Conservation (phyloP, 1,284 basidiomycete genomes). For the Cryptococcus sp. region DNA sequence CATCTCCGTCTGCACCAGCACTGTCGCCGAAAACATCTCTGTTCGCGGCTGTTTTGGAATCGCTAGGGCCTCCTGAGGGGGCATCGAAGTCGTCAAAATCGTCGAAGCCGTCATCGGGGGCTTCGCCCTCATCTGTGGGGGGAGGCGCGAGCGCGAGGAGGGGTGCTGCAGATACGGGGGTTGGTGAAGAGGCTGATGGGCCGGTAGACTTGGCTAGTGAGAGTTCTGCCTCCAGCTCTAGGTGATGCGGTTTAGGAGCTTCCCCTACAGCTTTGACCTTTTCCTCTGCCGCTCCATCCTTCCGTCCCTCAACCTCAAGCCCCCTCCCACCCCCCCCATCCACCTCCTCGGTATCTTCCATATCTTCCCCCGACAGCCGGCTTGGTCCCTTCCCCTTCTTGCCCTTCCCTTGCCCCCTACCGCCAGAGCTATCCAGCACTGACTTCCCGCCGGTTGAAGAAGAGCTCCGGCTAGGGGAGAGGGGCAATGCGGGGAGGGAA, state of each 20-base stretch:
- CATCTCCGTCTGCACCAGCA: constrained; percentile 27
- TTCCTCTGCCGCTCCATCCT: background rate
- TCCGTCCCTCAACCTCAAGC: background rate
- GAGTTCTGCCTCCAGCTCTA: too few species aligned
- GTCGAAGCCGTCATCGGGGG: constrained; percentile 56
- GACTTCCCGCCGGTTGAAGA: too few species aligned
- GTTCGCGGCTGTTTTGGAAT: background rate
- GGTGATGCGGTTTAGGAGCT: background rate
- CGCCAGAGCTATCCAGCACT: too few species aligned
- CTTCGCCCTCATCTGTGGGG: background rate
- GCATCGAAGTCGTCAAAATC: constrained; percentile 61
- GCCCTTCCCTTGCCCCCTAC: background rate
- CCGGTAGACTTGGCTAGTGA: background rate
- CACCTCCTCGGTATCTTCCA: background rate
- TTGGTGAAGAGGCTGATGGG: background rate
- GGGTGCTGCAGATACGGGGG: too few species aligned
- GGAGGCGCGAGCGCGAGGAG: background rate
- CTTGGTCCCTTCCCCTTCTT: background rate
- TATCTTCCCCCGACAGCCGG: background rate
- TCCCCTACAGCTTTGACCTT: background rate
- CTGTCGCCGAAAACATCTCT: background rate
- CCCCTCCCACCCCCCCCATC: background rate
- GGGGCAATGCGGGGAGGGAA: background rate
- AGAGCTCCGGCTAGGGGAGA: background rate
- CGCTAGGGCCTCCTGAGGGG: constrained; percentile 14